Evolutionary conservation across 768 basidiomycete species (phyloP), one percentile per base, ranked within the genome.

Genomic region (Auriscalpium vulgare): DNA sequence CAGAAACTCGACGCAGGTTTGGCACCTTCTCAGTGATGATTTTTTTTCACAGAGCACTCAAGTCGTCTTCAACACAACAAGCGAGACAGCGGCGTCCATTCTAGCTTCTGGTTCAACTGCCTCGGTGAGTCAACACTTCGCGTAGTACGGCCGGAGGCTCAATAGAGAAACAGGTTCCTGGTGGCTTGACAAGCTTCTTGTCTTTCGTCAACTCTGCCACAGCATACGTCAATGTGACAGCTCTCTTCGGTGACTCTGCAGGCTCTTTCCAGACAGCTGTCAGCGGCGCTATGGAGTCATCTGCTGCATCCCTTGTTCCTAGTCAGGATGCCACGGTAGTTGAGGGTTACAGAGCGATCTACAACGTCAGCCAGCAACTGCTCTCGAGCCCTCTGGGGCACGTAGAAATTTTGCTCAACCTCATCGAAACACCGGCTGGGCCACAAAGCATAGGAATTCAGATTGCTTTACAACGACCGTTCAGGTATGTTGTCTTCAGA

Each of bases 121-220:
- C n/a, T 50, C 46, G 16, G 50, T 48, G 7, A 10, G 54, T 45
- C 21, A 35, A 8, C 45, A 48, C 40, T 7, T 19, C 7, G 13
- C 37, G 16, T 37, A 48, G 47, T 14, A 8, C 49, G 5, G 9
- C 38, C 43, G 35, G 38, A 37, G 29, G 29, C 29, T 29, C 29
- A 29, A 29, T 29, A 29, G 21, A 29, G 7, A 29, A 29, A 14
- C 34, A 63, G 59, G 48, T 61, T 36, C 54, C 56, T 53, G 63
- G 58, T 16, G 58, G 57, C 23, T 67, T 62, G 29, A 55, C 66
- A 16, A 56, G 62, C 52, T 81, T 80, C 67, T 62, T 75, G 14
- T 84, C 82, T 3, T 81, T 78, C 66, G 72, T 85, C 65, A 87
- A 85, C 72, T 77, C 80, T 37, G 84, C 83, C 4, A 80, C 80